Evolutionary conservation across 2,329 filamentous ascomycete genomes (phyloP).

Genomic region (Fusarium armeniacum): DNA sequence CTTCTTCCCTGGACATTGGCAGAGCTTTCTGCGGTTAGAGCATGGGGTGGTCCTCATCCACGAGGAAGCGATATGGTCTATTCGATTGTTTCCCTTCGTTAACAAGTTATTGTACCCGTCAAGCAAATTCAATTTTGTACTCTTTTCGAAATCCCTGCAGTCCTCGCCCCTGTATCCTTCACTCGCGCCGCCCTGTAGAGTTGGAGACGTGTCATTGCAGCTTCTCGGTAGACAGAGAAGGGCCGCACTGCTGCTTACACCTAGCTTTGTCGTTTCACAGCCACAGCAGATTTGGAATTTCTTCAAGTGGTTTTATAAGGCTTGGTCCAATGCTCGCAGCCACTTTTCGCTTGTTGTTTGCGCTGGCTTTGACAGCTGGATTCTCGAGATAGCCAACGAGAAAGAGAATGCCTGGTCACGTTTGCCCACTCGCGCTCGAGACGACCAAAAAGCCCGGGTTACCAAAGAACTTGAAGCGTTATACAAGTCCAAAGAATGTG

Average conservation of each 20-base stretch:
- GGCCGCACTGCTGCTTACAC: conserved; percentile 57
- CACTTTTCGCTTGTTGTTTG: conserved; percentile 52
- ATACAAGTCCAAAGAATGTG: conserved; percentile 43
- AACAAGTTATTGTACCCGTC: conserved; percentile 51
- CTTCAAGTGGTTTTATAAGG: conserved; percentile 55
- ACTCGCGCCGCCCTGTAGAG: conserved; percentile 4
- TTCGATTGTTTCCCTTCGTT: conserved; percentile 59
- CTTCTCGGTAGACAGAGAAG: conserved; percentile 52
- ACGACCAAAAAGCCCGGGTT: not conserved
- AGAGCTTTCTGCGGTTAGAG: conserved; percentile 55
- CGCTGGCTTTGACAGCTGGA: conserved; percentile 50
- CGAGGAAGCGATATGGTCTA: conserved; percentile 56
- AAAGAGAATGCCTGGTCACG: conserved; percentile 22
- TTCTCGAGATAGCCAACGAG: conserved; percentile 48
- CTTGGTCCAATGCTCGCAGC: conserved; percentile 29
- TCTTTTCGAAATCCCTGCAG: conserved; percentile 55
- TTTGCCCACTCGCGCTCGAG: not conserved
- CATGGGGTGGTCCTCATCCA: conserved; percentile 61
- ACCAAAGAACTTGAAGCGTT: conserved; percentile 36
- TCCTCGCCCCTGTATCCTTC: conserved; percentile 32
- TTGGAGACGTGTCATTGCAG: conserved; percentile 48
- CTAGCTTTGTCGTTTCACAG: conserved; percentile 59
- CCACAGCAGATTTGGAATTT: conserved; percentile 54
- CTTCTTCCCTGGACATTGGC: conserved; percentile 62
- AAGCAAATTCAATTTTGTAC: conserved; percentile 56